Evolutionary conservation across 768 basidiomycete species (phyloP), one percentile per base, ranked within the genome.

Genomic region (Hericium alpestre): DNA sequence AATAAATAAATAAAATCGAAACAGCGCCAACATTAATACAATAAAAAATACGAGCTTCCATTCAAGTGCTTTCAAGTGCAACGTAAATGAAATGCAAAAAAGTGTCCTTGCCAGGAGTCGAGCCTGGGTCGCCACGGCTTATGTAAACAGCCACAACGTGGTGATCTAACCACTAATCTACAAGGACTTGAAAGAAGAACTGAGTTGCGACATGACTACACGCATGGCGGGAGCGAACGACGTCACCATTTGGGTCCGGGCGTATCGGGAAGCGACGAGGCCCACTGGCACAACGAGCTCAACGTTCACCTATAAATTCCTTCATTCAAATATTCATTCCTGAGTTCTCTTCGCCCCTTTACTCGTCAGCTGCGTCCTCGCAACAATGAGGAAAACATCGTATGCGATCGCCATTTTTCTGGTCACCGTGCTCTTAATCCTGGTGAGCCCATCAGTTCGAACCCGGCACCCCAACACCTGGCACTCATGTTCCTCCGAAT

Each of bases 321-420:
- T 32, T 32, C 32, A 7, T 32, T 25, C 25, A 25, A 25, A 4
- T 5, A 25, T 25, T 32, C 32, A 32, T 32, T 7, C 9, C 32
- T 32, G 32, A 32, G 32, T 10, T 32, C 32, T 32, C 8, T 32
- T 7, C 4, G 32, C 32, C 32, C 32, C 32, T 32, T 32, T 32
- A 8, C 32, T 10, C 32, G 32, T 32, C 32, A 8, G 32, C 32
- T 32, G 32, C 15, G 37, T 16, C n/a, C 41, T 20, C 12, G 40
- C 51, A 52, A 65, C 54, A 27, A 86, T 87, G 86, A 75, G 86
- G 60, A 87, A 85, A 64, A 79, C 76, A 0, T 87, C 84, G 0
- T 89, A 89, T 60, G 79, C 77, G 25, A 60, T 86, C 53, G 79
- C 86, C 0, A 84, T 87, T 61, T 61, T 81, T 57, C 78, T 79